These are phyloP conservation scores for Apium graveolens DNA, from an alignment of 129 eudicot genomes.

Conservation along the genomic window DNA sequence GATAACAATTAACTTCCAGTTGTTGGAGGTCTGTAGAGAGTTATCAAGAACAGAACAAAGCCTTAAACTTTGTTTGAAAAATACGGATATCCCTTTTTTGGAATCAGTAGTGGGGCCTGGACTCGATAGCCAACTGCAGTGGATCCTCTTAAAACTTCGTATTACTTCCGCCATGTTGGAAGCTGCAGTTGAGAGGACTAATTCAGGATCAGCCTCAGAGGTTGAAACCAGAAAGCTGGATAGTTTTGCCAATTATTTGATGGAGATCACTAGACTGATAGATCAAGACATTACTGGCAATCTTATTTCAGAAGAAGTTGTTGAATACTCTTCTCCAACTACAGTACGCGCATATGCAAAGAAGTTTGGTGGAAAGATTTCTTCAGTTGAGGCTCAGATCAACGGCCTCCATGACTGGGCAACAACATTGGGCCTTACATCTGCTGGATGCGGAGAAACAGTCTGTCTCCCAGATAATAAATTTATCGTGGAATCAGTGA, in stretches of 20 bases:
- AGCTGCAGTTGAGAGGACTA: slow-evolving; percentile 1
- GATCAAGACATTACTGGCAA: background rate
- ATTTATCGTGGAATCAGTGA: background rate
- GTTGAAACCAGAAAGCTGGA: background rate
- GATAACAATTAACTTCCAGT: background rate
- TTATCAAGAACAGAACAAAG: background rate
- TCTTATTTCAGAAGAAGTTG: background rate
- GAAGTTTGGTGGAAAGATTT: background rate
- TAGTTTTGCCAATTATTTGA: background rate
- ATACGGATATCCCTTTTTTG: background rate
- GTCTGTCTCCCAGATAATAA: background rate
- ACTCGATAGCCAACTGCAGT: background rate
- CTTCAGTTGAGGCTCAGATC: background rate
- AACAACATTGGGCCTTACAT: background rate
- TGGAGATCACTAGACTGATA: background rate
- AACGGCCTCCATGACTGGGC: slow-evolving; percentile 7
- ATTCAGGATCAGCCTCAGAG: background rate
- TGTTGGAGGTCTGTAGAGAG: background rate
- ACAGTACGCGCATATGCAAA: background rate
- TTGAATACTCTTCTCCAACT: background rate
- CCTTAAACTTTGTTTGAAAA: background rate
- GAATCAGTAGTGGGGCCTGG: background rate
- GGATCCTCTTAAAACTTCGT: background rate
- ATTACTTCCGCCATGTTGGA: background rate
- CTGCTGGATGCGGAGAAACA: background rate